Evolutionary conservation across 352 stramenopile genomes (phyloP), one percentile per base, ranked within the genome.

Genomic region (Plasmopara halstedii): DNA sequence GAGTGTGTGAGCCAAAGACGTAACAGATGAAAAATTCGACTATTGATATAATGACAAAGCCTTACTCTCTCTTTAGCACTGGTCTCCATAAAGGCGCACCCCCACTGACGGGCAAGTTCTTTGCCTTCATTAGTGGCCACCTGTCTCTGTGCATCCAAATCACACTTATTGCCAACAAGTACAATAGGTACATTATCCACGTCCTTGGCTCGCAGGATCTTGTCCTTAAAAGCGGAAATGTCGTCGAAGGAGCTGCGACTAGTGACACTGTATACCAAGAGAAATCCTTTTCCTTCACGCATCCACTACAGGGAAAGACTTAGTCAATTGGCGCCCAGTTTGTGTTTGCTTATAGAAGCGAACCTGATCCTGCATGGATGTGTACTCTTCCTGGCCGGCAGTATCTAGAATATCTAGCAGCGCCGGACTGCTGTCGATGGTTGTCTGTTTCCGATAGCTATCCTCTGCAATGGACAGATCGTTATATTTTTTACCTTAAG

Each of bases 371-470:
- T 94, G 79, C 82, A 96, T 89, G 23, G 79, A 88, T 61, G 83
- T 94, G 74, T 95, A 96, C 57, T 95, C 86, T 47, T 96, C 87
- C 62, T 96, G 87, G 8, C 87, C 87, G 18, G 87, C 87, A 38
- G 87, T 96, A 82, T 96, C 87, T 25, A 96, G 66, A 45, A 96
- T 94, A 39, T 96, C 84, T 29, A 96, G 66, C 52, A 93, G 59
- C 46, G 83, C 82, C 38, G 78, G 73, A 40, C 75, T 69, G 42
- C 77, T 72, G 58, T 95, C 86, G 19, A 96, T 88, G 22, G 77
- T 81, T 22, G 88, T 83, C 55, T 90, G 85, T 67, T 95, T 95
- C 42, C 83, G 70, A 66, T 96, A 96, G 61, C 85, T 94, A 62
- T 96, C 87, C 78, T 96, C 86, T 93, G 42, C 50, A 44, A 25